Evolutionary conservation across 2,329 filamentous ascomycete genomes (phyloP), one percentile per base, ranked within the genome.

Genomic region (Aureobasidium zeae): DNA sequence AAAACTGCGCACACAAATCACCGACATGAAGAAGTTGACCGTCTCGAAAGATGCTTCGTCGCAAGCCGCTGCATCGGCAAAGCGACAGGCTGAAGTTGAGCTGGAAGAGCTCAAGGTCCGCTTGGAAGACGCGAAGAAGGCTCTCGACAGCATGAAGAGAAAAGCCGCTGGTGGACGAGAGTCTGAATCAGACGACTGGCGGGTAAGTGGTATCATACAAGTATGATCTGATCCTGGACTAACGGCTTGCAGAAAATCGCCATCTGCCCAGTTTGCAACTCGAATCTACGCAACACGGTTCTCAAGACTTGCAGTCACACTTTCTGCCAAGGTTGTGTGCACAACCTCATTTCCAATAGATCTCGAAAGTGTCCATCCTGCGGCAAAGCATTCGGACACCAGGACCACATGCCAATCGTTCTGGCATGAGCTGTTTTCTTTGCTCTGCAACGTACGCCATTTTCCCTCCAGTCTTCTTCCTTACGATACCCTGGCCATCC

Each of bases 341-440:
- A 94, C 51, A 83, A 93, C 57, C 81, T 91, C 46, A 79, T 95
- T 49, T 79, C 78, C 33, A 94, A 91, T 57, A 83, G 91, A 25
- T 88, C 89, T 67, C 77, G 91, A 53, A 96, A 96, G 63, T 98
- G 91, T 58, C 91, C 91, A 2, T 89, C 86, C 54, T 98, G 93
- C 70, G 86, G 83, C 56, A 84, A 83, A 64, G 79, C 86, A 3
- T 98, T 98, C 60, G 89, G 94, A 56, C 83, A 79, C 61, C 83
- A 83, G 63, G 91, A 98, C 60, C 79, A 86, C 49, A 93, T 95
- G 86, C 67, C 58, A 24, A 65, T 71, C 32, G 53, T 57, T 11
- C 48, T 63, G 30, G 43, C 45, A 29, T 48, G 29, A 50, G 25
- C 36, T 24, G 13, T 17, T 15, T 5, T 11, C n/a, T 12, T 13